phyloP scores from a whole-genome alignment of 139 green algal species.

The Mesotaenium endlicherianum region DNA sequence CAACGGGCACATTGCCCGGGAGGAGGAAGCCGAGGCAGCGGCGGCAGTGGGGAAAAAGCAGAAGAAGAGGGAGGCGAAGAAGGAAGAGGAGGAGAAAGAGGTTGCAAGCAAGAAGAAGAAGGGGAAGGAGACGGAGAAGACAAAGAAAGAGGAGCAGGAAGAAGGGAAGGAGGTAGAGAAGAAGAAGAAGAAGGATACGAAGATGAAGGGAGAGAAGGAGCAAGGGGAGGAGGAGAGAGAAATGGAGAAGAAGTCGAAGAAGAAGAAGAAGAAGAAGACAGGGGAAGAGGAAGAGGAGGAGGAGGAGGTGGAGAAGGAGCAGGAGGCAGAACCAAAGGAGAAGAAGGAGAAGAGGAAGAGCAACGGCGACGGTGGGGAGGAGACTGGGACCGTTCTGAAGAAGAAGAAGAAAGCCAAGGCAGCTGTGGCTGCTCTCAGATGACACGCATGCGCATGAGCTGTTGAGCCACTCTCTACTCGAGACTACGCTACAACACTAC shows the following conservation, averaged over 20 bases:
- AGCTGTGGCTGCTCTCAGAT: too few species aligned
- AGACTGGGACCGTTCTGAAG: too few species aligned
- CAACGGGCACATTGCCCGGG: too few species aligned
- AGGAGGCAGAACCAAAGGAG: neutral
- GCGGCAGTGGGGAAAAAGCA: neutral
- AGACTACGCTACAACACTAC: too few species aligned
- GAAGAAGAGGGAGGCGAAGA: neutral
- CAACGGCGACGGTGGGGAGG: too few species aligned
- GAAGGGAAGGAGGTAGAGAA: neutral
- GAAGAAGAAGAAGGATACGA: neutral
- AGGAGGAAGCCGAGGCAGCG: neutral
- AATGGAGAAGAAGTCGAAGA: neutral
- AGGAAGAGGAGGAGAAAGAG: neutral
- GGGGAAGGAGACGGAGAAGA: neutral
- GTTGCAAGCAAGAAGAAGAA: conserved; percentile 5
- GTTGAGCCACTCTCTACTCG: too few species aligned
- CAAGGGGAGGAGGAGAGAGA: neutral
- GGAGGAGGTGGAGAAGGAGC: neutral
- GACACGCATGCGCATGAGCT: too few species aligned
- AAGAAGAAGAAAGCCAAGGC: too few species aligned
- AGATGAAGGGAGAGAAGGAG: neutral
- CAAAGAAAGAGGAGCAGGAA: neutral
- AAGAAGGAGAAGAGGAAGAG: neutral
- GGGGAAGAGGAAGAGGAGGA: neutral
- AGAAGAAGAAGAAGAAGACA: neutral